A percentile compares a stretch with the other conserved stretches of the same genome.
Evolutionary conservation across 495 filamentous ascomycete genomes (phyloP).

Genomic region (Neurospora discreta): DNA sequence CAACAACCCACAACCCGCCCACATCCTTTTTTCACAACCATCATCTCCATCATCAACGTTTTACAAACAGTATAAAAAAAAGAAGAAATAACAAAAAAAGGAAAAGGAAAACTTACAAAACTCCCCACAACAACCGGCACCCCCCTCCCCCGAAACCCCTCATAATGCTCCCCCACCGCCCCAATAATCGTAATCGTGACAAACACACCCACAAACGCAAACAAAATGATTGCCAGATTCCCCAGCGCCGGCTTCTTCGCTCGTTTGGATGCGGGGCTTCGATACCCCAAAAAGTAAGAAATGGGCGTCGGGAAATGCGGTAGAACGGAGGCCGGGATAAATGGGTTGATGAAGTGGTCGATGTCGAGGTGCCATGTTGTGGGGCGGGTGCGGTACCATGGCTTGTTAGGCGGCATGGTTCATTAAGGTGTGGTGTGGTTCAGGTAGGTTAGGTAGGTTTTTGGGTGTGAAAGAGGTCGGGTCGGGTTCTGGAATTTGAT

Average conservation of each 20-base stretch:
- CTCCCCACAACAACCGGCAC: slow-evolving; percentile 41
- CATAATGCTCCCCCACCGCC: slow-evolving; percentile 26
- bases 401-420: too few species aligned
- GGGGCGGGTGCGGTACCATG: not conserved
- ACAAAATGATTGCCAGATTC: slow-evolving; percentile 38
- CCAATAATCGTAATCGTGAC: slow-evolving; percentile 36
- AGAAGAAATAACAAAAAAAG: too few species aligned
- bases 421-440: too few species aligned
- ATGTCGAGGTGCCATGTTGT: slow-evolving; percentile 48
- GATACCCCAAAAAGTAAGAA: slow-evolving; percentile 42
- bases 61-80: too few species aligned
- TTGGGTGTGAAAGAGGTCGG: too few species aligned
- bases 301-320: slow-evolving; percentile 30
- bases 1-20: too few species aligned
- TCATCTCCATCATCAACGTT: not conserved
- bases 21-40: not conserved
- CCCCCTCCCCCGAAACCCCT: slow-evolving; percentile 22
- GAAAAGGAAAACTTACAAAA: slow-evolving; percentile 27
- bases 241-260: slow-evolving; percentile 25
- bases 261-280: slow-evolving; percentile 12
- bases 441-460: too few species aligned
- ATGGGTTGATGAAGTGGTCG: slow-evolving; percentile 51
- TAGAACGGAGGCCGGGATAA: slow-evolving; percentile 43
- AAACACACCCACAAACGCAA: slow-evolving; percentile 46
- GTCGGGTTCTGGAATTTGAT: too few species aligned